A percentile compares a stretch with the other conserved stretches of the same genome.
Conservation (phyloP, 192 early-diverging fungal species). For the Mortierella hygrophila region DNA sequence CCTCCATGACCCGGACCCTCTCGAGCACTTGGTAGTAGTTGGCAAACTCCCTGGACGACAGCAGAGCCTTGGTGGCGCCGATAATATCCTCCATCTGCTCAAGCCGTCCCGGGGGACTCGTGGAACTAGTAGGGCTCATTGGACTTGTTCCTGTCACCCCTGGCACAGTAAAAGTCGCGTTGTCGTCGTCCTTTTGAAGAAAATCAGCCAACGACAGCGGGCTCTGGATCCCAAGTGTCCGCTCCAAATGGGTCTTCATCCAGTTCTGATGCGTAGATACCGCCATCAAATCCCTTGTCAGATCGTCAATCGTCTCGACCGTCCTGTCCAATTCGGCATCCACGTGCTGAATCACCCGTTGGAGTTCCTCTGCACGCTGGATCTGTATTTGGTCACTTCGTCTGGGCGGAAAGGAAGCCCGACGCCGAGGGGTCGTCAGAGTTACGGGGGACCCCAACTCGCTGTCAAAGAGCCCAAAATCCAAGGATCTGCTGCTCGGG, state of each 20-base stretch:
- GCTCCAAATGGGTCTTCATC: conserved; percentile 36
- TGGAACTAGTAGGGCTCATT: not conserved
- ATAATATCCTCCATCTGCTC: conserved; percentile 8
- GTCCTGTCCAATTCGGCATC: conserved; percentile 39
- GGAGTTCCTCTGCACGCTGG: conserved; percentile 12
- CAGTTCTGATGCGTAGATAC: conserved; percentile 32
- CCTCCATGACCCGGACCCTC: not conserved
- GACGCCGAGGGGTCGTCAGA: not conserved
- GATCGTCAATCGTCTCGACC: conserved; percentile 34
- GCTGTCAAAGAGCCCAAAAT: not conserved
- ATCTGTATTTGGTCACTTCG: conserved; percentile 7
- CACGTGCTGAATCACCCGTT: conserved; percentile 29
- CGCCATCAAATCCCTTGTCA: conserved; percentile 34
- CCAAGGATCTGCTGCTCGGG: not conserved
- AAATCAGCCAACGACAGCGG: not conserved
- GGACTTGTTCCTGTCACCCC: not conserved
- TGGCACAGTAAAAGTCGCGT: not conserved
- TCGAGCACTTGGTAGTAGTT: conserved; percentile 8
- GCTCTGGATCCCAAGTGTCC: not conserved
- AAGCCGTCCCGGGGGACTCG: not conserved
- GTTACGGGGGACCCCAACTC: not conserved
- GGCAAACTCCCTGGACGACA: conserved; percentile 2
- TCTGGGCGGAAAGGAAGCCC: conserved; percentile 14
- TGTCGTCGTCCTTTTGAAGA: not conserved
- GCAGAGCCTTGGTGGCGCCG: not conserved